phyloP scores from a whole-genome alignment of 2,329 filamentous ascomycete genomes.

The Hypoxylon sp. region DNA sequence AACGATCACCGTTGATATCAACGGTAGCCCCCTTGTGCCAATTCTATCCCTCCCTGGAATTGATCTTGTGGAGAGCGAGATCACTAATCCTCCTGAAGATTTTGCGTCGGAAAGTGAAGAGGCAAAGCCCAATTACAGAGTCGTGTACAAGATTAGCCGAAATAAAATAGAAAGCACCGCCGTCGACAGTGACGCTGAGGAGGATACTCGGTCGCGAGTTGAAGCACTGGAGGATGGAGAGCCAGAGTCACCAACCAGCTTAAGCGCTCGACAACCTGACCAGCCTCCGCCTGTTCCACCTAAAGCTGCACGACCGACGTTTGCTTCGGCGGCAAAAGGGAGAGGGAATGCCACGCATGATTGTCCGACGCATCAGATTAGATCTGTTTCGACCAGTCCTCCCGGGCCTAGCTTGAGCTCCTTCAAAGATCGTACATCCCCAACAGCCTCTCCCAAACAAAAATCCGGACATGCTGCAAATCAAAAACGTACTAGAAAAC shows the following conservation, averaged over 20 bases:
- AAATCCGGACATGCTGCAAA: constrained; percentile 57
- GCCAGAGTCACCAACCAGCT: constrained; percentile 17
- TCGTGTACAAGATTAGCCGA: constrained; percentile 70
- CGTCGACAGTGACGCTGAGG: constrained; percentile 51
- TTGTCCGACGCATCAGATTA: constrained; percentile 4
- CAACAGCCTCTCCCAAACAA: constrained; percentile 43
- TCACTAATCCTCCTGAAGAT: constrained; percentile 41
- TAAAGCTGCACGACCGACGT: constrained; percentile 43
- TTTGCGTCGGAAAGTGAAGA: constrained; percentile 42
- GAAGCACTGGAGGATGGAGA: constrained; percentile 47
- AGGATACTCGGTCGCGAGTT: constrained; percentile 43
- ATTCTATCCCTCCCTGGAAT: constrained; percentile 69
- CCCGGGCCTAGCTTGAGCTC: constrained; percentile 29
- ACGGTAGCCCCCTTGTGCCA: constrained; percentile 63
- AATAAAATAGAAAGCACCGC: constrained; percentile 61
- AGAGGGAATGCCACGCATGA: constrained; percentile 18
- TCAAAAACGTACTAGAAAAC: constrained; percentile 61
- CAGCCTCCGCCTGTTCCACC: constrained; percentile 46
- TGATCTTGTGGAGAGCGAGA: constrained; percentile 66
- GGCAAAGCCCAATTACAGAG: constrained; percentile 60
- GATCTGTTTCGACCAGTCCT: constrained; percentile 38
- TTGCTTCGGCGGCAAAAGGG: constrained; percentile 39
- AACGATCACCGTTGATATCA: constrained; percentile 73
- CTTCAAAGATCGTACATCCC: constrained; percentile 43
- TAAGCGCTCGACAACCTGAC: constrained; percentile 16